These are phyloP conservation scores for Terfezia boudieri DNA, from an alignment of 495 filamentous ascomycete genomes.

Conservation along the genomic window DNA sequence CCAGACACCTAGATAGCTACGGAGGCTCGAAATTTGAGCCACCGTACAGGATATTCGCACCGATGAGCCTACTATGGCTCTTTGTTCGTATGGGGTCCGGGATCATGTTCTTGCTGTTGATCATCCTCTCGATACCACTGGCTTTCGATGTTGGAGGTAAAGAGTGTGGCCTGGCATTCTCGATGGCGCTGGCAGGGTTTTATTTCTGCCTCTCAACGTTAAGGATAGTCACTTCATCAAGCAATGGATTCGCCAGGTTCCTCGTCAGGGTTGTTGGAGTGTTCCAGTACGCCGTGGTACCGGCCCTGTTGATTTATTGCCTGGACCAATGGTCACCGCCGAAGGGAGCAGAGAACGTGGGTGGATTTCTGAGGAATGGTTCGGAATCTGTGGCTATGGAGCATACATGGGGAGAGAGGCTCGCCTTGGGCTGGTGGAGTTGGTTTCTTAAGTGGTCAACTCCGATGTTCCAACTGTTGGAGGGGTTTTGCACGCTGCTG, in stretches of 20 bases:
- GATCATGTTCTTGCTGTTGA: conserved; percentile 60
- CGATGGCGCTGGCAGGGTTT: conserved; percentile 61
- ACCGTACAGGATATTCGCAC: background rate
- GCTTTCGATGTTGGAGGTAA: conserved; percentile 94
- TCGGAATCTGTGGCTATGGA: conserved; percentile 25
- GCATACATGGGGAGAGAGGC: conserved; percentile 32
- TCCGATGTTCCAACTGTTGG: conserved; percentile 81
- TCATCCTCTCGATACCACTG: conserved; percentile 80
- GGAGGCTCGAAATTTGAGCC: background rate
- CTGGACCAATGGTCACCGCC: conserved; percentile 70
- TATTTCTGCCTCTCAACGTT: conserved; percentile 72
- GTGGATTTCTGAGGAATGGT: background rate
- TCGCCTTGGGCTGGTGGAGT: conserved; percentile 74
- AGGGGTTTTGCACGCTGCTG: conserved; percentile 88
- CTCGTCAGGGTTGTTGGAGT: conserved; percentile 40
- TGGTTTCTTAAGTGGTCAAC: conserved; percentile 74
- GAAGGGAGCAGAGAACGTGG: conserved; percentile 52
- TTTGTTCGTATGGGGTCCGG: conserved; percentile 9
- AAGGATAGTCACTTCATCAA: conserved; percentile 53
- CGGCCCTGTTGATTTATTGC: conserved; percentile 75
- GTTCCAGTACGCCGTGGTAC: conserved; percentile 66
- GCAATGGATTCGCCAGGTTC: conserved; percentile 38
- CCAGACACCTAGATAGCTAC: background rate
- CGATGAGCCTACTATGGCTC: conserved; percentile 10
- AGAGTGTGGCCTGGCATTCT: conserved; percentile 81